Conservation (phyloP, 2,329 filamentous ascomycete species). For the Diaporthe helianthi region DNA sequence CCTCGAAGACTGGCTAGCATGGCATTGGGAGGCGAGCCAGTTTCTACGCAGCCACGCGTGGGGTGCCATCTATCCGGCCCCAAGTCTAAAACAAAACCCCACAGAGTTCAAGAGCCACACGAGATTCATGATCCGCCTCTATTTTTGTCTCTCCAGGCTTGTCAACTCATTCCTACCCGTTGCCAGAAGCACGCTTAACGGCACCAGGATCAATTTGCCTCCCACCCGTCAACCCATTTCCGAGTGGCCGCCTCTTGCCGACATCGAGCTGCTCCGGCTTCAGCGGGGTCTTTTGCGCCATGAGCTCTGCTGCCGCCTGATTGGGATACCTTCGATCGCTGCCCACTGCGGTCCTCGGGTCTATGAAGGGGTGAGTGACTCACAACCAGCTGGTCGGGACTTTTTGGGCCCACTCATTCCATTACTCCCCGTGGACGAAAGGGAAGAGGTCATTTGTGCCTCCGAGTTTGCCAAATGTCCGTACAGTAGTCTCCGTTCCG, state of each 20-base stretch:
- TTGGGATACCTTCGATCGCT: background rate
- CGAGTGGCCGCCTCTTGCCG: background rate
- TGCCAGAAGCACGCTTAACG: background rate
- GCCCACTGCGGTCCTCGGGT: background rate
- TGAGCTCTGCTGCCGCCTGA: background rate
- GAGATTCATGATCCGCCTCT: background rate
- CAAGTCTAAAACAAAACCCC: rapidly evolving
- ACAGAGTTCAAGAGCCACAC: background rate
- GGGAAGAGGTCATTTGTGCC: background rate
- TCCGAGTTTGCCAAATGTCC: background rate
- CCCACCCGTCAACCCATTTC: background rate
- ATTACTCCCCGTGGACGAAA: background rate
- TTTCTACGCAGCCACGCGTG: background rate
- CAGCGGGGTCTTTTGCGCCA: background rate
- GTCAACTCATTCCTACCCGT: background rate
- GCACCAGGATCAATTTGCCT: background rate
- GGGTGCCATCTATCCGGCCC: background rate
- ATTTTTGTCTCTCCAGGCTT: background rate
- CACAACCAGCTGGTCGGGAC: no score
- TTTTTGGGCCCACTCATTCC: background rate
- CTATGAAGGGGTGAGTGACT: no score
- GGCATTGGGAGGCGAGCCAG: background rate
- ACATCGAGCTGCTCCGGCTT: background rate
- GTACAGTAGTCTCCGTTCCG: background rate
- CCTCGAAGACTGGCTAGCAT: background rate